Conservation (phyloP, 176 grass and related monocot species). For the Thinopyrum elongatum region DNA sequence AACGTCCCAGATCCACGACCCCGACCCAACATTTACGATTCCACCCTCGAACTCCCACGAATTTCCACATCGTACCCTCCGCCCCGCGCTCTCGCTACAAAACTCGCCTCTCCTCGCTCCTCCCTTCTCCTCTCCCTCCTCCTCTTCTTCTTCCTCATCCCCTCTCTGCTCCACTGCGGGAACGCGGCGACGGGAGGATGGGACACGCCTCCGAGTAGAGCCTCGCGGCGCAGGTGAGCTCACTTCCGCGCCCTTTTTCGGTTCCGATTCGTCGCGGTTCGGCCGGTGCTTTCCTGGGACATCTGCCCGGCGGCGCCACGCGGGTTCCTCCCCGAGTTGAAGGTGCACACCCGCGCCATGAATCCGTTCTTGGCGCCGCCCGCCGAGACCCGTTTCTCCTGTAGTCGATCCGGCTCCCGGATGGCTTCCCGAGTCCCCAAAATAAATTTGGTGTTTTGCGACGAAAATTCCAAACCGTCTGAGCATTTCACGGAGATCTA, state of each 20-base stretch:
- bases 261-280: not conserved
- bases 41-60: not conserved
- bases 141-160: not conserved
- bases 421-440: not conserved
- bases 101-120: not conserved
- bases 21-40: not conserved
- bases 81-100: not conserved
- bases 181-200: not conserved
- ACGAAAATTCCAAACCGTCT: not conserved
- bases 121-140: not conserved
- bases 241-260: not conserved
- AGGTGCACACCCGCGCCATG: not conserved
- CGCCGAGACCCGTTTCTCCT: not conserved
- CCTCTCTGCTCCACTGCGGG: not conserved
- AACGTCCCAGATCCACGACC: not conserved
- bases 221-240: slow-evolving; percentile 23
- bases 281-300: not conserved
- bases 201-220: not conserved
- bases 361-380: not conserved
- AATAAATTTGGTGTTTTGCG: not conserved
- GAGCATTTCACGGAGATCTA: slow-evolving; percentile 25
- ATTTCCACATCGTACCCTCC: not conserved
- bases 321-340: too few species aligned
- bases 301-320: not conserved
- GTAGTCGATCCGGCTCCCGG: not conserved